Evolutionary conservation across 306 rosid genomes (phyloP).

Genomic region (Elaeagnus macrophylla): DNA sequence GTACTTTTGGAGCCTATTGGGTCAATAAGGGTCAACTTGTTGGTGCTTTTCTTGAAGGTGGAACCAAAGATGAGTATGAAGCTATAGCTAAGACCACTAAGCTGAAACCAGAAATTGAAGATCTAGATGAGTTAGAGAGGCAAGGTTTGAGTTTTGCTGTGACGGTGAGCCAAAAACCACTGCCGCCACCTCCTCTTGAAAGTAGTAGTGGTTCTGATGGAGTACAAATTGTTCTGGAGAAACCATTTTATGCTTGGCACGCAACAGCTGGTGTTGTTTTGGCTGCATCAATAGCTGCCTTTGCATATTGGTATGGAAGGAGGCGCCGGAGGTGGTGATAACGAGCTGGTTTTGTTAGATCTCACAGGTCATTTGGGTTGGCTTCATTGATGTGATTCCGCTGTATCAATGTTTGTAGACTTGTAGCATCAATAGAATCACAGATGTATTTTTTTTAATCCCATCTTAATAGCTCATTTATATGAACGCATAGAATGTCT

Average conservation of each 20-base stretch:
- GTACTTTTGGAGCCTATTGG: constrained; percentile 89
- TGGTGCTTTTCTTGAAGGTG: constrained; percentile 74
- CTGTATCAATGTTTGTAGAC: constrained; percentile 24
- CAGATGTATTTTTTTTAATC: neutral
- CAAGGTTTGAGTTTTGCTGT: constrained; percentile 72
- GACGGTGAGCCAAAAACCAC: constrained; percentile 42
- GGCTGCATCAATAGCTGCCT: constrained; percentile 80
- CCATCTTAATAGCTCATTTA: neutral
- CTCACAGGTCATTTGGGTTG: constrained; percentile 10
- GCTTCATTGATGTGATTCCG: constrained; percentile 5
- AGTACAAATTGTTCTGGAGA: constrained; percentile 38
- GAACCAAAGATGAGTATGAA: constrained; percentile 66
- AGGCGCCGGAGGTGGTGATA: constrained; percentile 82
- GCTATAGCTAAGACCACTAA: constrained; percentile 64
- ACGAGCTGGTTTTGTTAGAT: constrained; percentile 4
- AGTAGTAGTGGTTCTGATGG: constrained; percentile 20
- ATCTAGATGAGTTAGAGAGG: constrained; percentile 62
- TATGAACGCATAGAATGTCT: neutral
- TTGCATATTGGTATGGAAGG: constrained; percentile 79
- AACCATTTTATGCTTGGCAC: constrained; percentile 64
- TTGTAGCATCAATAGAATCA: constrained; percentile 14
- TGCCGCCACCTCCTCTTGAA: constrained; percentile 16
- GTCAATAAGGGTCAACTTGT: constrained; percentile 72
- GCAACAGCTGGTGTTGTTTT: constrained; percentile 76
- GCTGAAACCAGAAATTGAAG: constrained; percentile 65